These are phyloP conservation scores for Cerrena zonata DNA, from an alignment of 1,284 basidiomycete species.

Conservation along the genomic window DNA sequence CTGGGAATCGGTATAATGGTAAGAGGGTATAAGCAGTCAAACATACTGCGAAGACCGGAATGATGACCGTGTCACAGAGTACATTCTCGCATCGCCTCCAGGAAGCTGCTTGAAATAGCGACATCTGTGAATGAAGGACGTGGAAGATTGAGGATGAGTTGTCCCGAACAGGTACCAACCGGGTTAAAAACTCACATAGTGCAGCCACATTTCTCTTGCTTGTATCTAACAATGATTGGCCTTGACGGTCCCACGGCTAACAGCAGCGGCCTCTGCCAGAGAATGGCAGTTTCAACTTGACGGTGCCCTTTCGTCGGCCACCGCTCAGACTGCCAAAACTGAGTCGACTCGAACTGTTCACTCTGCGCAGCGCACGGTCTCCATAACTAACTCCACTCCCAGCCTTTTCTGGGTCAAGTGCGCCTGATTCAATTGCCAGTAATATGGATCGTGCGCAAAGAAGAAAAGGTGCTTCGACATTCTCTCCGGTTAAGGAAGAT, in stretches of 20 bases:
- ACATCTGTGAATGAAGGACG: neutral
- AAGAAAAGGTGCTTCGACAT: slow-evolving; percentile 89
- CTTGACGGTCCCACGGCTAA: slow-evolving; percentile 13
- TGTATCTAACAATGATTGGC: neutral
- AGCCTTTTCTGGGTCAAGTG: slow-evolving; percentile 86
- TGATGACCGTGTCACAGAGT: neutral
- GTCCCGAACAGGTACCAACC: neutral
- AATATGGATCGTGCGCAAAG: slow-evolving; percentile 87
- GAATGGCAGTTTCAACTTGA: slow-evolving; percentile 53
- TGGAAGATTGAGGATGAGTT: slow-evolving; percentile 2
- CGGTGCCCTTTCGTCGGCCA: slow-evolving; percentile 48
- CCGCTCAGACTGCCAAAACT: slow-evolving; percentile 75
- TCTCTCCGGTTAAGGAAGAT: slow-evolving; percentile 88
- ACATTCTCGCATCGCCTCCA: neutral
- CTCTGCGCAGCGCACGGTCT: slow-evolving; percentile 82
- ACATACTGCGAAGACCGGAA: neutral
- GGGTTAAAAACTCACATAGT: neutral
- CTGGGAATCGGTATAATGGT: slow-evolving; percentile 17
- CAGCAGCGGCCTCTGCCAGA: slow-evolving; percentile 42
- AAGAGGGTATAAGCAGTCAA: slow-evolving; percentile 17
- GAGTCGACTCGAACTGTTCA: slow-evolving; percentile 76
- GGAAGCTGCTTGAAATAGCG: neutral
- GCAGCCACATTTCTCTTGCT: neutral
- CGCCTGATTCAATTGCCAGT: slow-evolving; percentile 87
- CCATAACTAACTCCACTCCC: slow-evolving; percentile 95